A percentile compares a stretch with the other conserved stretches of the same genome.
phyloP scores from a whole-genome alignment of 495 filamentous ascomycete genomes.

The Glutinoglossum americanum region DNA sequence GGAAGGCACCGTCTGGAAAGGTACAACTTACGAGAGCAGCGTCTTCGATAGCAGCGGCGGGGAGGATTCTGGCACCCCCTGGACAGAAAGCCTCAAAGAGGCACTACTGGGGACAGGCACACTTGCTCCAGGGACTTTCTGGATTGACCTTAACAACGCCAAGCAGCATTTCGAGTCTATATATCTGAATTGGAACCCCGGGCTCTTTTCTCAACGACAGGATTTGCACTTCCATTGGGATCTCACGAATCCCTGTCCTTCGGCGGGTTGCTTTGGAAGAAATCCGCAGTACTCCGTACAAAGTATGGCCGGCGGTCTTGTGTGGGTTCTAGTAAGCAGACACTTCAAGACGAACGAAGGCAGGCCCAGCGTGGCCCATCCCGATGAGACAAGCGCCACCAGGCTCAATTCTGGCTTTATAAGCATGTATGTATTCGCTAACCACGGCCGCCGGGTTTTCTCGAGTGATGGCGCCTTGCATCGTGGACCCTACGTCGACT shows the following conservation, averaged over 20 bases:
- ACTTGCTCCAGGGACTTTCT: conserved; percentile 51
- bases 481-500: conserved; percentile 72
- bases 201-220: conserved; percentile 55
- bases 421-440: conserved; percentile 58
- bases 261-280: conserved; percentile 40
- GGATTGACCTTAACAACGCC: conserved; percentile 72
- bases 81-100: conserved; percentile 7
- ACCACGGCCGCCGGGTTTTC: conserved; percentile 50
- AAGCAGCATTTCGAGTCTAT: conserved; percentile 82
- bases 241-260: conserved; percentile 32
- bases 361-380: conserved; percentile 7
- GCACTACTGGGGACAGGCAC: conserved; percentile 11
- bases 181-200: conserved; percentile 94
- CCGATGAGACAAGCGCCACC: conserved; percentile 13
- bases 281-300: conserved; percentile 69
- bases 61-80: conserved; percentile 4
- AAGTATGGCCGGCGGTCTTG: conserved; percentile 29
- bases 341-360: conserved; percentile 34
- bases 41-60: conserved; percentile 5
- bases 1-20: conserved; percentile 50
- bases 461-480: conserved; percentile 43
- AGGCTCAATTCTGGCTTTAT: conserved; percentile 47
- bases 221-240: conserved; percentile 86
- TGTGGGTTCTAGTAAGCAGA: conserved; percentile 70
- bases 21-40: conserved; percentile 12